A percentile compares a stretch with the other conserved stretches of the same genome.
Evolutionary conservation across 805 yeast species (phyloP).

Genomic region (Scheffersomyces stipitis): DNA sequence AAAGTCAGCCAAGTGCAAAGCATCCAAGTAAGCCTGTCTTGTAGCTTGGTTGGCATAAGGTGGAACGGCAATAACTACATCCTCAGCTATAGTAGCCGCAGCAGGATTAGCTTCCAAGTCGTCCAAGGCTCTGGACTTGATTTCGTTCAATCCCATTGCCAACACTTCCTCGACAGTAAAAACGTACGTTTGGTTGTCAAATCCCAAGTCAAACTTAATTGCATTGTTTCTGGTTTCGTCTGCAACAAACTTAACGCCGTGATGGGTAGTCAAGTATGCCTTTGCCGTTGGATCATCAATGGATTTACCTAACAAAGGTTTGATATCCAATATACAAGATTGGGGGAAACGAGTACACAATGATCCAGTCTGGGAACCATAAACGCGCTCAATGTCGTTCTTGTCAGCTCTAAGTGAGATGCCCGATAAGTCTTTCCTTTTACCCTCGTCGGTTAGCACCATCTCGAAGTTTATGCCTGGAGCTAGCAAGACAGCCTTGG

Average conservation of each 20-base stretch:
- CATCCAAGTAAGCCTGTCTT: constrained; percentile 69
- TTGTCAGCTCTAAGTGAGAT: constrained; percentile 53
- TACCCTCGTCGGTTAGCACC: constrained; percentile 85
- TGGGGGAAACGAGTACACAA: constrained; percentile 73
- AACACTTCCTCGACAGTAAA: constrained; percentile 70
- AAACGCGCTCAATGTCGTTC: constrained; percentile 58
- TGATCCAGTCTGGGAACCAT: constrained; percentile 73
- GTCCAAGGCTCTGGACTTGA: constrained; percentile 61
- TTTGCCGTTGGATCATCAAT: constrained; percentile 46
- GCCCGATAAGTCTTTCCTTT: constrained; percentile 85
- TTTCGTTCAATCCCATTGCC: constrained; percentile 78
- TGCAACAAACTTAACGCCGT: constrained; percentile 53
- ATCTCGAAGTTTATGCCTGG: constrained; percentile 89
- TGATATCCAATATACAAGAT: constrained; percentile 63
- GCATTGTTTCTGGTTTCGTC: constrained; percentile 44
- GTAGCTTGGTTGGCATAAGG: constrained; percentile 63
- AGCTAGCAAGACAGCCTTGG: constrained; percentile 86
- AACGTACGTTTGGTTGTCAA: constrained; percentile 26
- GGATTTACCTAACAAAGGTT: constrained; percentile 68
- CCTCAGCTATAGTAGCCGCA: constrained; percentile 53
- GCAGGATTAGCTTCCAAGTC: constrained; percentile 45
- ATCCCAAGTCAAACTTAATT: constrained; percentile 53
- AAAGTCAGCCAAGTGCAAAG: constrained; percentile 68
- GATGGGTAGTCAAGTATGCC: constrained; percentile 53
- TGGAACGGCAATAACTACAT: constrained; percentile 77